Evolutionary conservation across 345 rosid species (phyloP).

Genomic region (Leavenworthia alabamica): DNA sequence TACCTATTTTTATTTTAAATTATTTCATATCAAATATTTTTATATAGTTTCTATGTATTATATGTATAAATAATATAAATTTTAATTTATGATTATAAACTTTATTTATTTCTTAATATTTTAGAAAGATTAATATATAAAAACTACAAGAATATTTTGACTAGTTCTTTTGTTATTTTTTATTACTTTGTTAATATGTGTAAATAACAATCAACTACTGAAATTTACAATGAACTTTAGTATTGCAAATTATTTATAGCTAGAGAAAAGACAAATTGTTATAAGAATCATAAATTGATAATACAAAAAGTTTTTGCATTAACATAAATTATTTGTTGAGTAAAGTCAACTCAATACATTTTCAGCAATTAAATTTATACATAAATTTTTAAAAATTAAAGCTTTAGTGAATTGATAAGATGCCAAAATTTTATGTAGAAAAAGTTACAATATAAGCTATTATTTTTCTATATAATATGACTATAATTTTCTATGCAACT

Average conservation of each 20-base stretch:
- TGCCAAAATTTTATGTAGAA: background rate
- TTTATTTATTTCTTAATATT: too few relatives aligned
- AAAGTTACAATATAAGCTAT: background rate
- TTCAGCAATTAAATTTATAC: background rate
- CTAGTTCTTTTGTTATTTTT: background rate
- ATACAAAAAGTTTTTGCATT: background rate
- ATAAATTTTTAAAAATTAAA: background rate
- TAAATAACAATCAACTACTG: background rate
- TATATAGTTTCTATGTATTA: background rate
- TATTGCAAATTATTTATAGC: background rate
- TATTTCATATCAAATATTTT: background rate
- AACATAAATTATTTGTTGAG: background rate
- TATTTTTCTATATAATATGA: background rate
- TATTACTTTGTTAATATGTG: background rate
- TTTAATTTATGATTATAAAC: too few relatives aligned
- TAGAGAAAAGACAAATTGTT: background rate
- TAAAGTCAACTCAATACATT: background rate
- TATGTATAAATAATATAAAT: too few relatives aligned
- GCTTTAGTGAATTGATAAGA: background rate
- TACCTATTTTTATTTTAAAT: too few relatives aligned
- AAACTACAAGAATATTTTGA: too few relatives aligned
- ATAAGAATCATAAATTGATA: background rate
- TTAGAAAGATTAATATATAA: background rate
- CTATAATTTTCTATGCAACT: background rate
- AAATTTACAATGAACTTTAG: background rate